Percentiles rank a stretch among this genome's conserved stretches.
Conservation (phyloP, 192 early-diverging fungal species). For the Coemansia sp. region DNA sequence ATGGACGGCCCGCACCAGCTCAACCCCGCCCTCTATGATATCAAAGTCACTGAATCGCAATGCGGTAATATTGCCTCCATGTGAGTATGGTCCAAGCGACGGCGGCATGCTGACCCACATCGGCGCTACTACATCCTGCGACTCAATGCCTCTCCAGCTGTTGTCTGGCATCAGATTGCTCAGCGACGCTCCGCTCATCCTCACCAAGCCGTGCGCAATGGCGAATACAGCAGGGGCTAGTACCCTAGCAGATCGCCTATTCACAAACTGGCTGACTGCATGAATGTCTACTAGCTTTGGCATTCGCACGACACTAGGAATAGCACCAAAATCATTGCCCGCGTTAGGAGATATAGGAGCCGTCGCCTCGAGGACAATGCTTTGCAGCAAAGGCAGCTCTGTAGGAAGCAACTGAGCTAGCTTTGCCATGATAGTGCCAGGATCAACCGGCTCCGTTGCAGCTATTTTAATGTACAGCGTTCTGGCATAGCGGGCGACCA, state of each 20-base stretch:
- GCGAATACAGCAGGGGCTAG: not conserved
- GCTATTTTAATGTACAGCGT: conserved; percentile 14
- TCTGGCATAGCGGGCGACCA: not conserved
- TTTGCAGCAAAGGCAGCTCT: not conserved
- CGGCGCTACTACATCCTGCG: not conserved
- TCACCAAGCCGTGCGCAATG: not conserved
- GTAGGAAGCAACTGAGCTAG: conserved; percentile 5
- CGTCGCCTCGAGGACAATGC: conserved; percentile 10
- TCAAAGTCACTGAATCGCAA: conserved; percentile 20
- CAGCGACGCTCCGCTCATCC: not conserved
- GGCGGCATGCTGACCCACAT: not conserved
- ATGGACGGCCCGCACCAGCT: not conserved
- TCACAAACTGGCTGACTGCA: not conserved
- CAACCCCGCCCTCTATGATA: not conserved
- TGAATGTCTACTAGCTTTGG: conserved; percentile 12
- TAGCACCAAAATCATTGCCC: not conserved
- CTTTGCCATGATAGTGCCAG: not conserved
- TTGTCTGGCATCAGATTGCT: not conserved
- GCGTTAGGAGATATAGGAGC: not conserved
- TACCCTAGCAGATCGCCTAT: not conserved
- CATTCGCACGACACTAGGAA: not conserved
- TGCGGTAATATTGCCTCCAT: not conserved
- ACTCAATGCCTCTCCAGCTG: not conserved
- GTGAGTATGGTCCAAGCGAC: not conserved
- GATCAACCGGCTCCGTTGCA: not conserved